A percentile compares a stretch with the other conserved stretches of the same genome.
Conservation (phyloP, 2,329 filamentous ascomycete genomes). For the Phaeosphaeria sp. region DNA sequence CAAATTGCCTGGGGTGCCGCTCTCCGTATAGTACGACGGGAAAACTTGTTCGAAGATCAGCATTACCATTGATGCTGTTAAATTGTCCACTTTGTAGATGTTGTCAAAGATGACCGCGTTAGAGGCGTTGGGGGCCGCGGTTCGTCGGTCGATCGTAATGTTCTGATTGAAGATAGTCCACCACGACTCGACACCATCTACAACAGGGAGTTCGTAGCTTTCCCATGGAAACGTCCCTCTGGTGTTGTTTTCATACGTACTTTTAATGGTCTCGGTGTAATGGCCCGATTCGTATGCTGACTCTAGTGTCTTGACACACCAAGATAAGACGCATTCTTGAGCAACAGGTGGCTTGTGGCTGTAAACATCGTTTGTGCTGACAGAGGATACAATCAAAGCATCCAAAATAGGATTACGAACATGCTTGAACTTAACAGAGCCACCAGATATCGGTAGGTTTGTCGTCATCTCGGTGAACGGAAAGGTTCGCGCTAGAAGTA, state of each 20-base stretch:
- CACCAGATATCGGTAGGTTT: neutral
- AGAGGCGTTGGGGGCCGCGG: neutral
- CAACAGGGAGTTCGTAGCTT: neutral
- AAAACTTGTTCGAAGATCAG: slow-evolving; percentile 1
- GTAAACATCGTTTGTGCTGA: neutral
- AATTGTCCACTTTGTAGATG: neutral
- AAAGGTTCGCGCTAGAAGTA: slow-evolving; percentile 15
- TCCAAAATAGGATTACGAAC: slow-evolving; percentile 13
- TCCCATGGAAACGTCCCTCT: slow-evolving; percentile 14
- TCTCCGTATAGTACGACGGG: slow-evolving; percentile 11
- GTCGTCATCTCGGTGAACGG: slow-evolving; percentile 10
- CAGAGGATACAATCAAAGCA: slow-evolving; percentile 11
- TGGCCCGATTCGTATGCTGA: slow-evolving; percentile 21
- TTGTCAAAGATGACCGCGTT: neutral
- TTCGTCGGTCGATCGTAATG: slow-evolving; percentile 8
- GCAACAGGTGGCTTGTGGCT: slow-evolving; percentile 9
- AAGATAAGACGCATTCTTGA: slow-evolving; percentile 29
- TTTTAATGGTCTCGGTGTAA: slow-evolving; percentile 18
- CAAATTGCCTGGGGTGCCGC: neutral
- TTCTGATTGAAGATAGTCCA: slow-evolving; percentile 7
- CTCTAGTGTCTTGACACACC: slow-evolving; percentile 30
- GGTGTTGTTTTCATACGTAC: slow-evolving; percentile 13
- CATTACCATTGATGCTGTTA: neutral
- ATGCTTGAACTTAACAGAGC: slow-evolving; percentile 25
- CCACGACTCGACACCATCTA: neutral